Evolutionary conservation across 768 basidiomycete genomes (phyloP), one percentile per base, ranked within the genome.

Genomic region (Infundibulicybe gibba): DNA sequence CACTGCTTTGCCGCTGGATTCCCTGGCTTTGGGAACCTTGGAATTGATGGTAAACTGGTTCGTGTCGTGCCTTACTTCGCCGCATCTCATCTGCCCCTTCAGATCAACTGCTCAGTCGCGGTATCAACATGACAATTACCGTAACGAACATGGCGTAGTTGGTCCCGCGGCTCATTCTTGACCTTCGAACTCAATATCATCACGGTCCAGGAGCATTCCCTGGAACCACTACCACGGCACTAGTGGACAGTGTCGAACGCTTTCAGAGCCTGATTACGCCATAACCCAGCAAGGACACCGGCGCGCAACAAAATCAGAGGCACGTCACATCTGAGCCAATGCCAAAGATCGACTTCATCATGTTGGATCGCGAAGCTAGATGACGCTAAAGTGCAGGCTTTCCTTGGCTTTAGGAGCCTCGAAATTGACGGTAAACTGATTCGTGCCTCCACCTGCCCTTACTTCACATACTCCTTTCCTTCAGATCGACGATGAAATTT

Each of bases 1-100:
- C 75, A 97, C 48, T 97, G 97, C 58, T 99, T 99, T 68, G 97
- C 94, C n/a, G n/a, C n/a, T n/a, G n/a, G n/a, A 14, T 99, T 98
- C 71, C 69, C 98, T 61, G 98, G 97, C 1, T 99, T 98, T 64
- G 88, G 90, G 48, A 89, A 95, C 40, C 84, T 92, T 9, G 82
- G 88, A 6, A 89, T n/a, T n/a, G n/a, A n/a, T n/a, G n/a, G n/a
- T n/a, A n/a, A n/a, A n/a, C n/a, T n/a, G n/a, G n/a, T n/a, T 90
- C 51, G 95, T n/a, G n/a, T n/a, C n/a, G n/a, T n/a, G n/a, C n/a
- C n/a, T n/a, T n/a, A n/a, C n/a, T n/a, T n/a, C n/a, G n/a, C n/a
- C n/a, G n/a, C n/a, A n/a, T n/a, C n/a, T n/a, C n/a, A n/a, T n/a
- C n/a, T n/a, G n/a, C n/a, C n/a, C n/a, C n/a, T n/a, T n/a, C n/a